Evolutionary conservation across 208 protist species (phyloP), one percentile per base, ranked within the genome.

Genomic region (Sergeia podlipaevii): DNA sequence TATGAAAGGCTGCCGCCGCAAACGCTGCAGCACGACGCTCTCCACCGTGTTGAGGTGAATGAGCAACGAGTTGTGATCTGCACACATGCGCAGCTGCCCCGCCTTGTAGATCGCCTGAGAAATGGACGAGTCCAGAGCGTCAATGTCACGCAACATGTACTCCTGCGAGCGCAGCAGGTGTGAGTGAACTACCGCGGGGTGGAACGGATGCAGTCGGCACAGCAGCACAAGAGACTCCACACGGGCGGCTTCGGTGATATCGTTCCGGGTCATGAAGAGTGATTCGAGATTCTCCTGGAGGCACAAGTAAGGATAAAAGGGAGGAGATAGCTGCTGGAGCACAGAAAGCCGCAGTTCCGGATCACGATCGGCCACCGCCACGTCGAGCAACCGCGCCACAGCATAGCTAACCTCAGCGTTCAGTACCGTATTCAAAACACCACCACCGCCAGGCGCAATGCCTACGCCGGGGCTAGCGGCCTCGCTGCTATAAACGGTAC

Each of bases 91-190:
- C 29, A 95, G 57, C 11, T 89, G 52, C 18, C 53, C 65, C 11
- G 80, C 59, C 38, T 80, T 79, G 54, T 81, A 76, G 41, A 91
- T 79, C 26, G 80, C 69, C 15, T 74, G 57, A n/a, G 84, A 85
- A 2, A 95, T 74, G 8, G 84, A 89, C 11, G 81, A 68, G 65
- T 88, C 84, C 51, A 81, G 77, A 13, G 76, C 69, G 13, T 84
- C 77, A 28, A 95, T 67, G 27, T 95, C 84, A n/a, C 74, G 68
- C 49, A 95, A 57, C 75, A 91, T 84, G 51, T 89, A 89, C 62
- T 88, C 83, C 55, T 95, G 82, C 23, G 75, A 45, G 1, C 67
- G 75, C 32, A 84, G 55, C 32, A 95, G 66, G 48, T 89, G 77
- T 24, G 84, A 73, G 17, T 84, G 66, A 7, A 95, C 75, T 42